A percentile compares a stretch with the other conserved stretches of the same genome.
Evolutionary conservation across 2,329 filamentous ascomycete species (phyloP).

Genomic region (Trichoderma arundinaceum): DNA sequence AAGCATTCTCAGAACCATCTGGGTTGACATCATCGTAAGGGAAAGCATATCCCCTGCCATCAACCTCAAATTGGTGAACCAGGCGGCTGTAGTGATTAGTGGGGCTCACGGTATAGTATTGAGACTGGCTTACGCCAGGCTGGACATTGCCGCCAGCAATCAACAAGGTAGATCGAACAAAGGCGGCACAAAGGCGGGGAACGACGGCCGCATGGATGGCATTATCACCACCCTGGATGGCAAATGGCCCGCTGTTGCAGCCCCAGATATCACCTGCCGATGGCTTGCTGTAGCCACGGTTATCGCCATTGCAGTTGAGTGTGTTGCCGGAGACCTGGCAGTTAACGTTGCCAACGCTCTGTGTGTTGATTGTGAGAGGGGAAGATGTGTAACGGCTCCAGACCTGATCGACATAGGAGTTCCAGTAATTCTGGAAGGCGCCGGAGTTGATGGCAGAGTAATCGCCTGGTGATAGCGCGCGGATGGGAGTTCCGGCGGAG

Average conservation of each 20-base stretch:
- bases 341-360: slow-evolving; percentile 47
- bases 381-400: slow-evolving; percentile 50
- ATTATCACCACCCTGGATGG: slow-evolving; percentile 46
- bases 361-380: slow-evolving; percentile 52
- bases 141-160: slow-evolving; percentile 54
- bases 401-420: slow-evolving; percentile 52
- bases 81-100: slow-evolving; percentile 65
- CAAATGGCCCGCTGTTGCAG: slow-evolving; percentile 57
- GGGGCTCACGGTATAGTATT: slow-evolving; percentile 54
- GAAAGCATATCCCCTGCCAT: slow-evolving; percentile 68
- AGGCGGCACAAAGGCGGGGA: slow-evolving; percentile 57
- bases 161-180: slow-evolving; percentile 53
- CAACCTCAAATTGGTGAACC: slow-evolving; percentile 64
- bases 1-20: slow-evolving; percentile 59
- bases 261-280: slow-evolving; percentile 55
- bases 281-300: slow-evolving; percentile 52
- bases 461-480: slow-evolving; percentile 52
- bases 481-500: slow-evolving; percentile 47
- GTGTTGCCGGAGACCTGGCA: slow-evolving; percentile 47
- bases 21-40: slow-evolving; percentile 72
- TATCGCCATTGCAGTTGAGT: slow-evolving; percentile 51
- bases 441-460: slow-evolving; percentile 45
- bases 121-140: slow-evolving; percentile 45
- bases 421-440: slow-evolving; percentile 52
- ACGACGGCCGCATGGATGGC: slow-evolving; percentile 50